Evolutionary conservation across 306 rosid species (phyloP), one percentile per base, ranked within the genome.

Genomic region (Inga laurina): DNA sequence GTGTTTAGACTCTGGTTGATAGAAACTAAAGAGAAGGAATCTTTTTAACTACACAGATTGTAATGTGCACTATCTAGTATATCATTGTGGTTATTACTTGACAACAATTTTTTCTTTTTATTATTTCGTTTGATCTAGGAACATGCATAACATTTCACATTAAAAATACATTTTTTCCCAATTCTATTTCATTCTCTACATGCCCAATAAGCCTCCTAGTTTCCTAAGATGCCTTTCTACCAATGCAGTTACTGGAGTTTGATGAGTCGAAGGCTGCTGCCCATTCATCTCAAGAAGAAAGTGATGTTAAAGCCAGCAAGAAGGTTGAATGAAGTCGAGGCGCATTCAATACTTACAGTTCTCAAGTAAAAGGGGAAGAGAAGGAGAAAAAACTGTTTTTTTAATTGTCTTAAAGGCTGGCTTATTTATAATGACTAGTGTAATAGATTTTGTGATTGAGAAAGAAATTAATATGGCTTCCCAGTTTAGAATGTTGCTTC

Each of bases 221-320:
- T 44, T 70, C 75, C 34, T 70, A 52, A 71, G 59, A 35, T 65
- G 61, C 46, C 72, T 24, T 74, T 54, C 45, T 82, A 56, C 72
- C 11, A 67, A 39, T 74, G 86, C 90, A 94, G 99, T 81, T 97
- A 86, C 83, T 97, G 90, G 99, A 89, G 75, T 97, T 97, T 46
- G 97, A 94, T 70, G 99, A 97, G 90, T 92, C 97, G 10, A 97
- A 91, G 88, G 73, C 83, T 3, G 68, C 83, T 4, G 82, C 88
- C 3, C n/a, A 45, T 64, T 72, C 91, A 77, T 84, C 94, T 56
- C 61, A 92, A 83, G 97, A 86, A 75, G 92, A 70, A 59, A 73
- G n/a, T 74, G 87, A 83, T 74, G 90, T 56, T 52, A 92, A 88
- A 49, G 52, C 85, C 56, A 87, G 81, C 91, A 95, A 93, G 87